A percentile compares a stretch with the other conserved stretches of the same genome.
Evolutionary conservation across 306 rosid species (phyloP).

Genomic region (Lathyrus aphaca): DNA sequence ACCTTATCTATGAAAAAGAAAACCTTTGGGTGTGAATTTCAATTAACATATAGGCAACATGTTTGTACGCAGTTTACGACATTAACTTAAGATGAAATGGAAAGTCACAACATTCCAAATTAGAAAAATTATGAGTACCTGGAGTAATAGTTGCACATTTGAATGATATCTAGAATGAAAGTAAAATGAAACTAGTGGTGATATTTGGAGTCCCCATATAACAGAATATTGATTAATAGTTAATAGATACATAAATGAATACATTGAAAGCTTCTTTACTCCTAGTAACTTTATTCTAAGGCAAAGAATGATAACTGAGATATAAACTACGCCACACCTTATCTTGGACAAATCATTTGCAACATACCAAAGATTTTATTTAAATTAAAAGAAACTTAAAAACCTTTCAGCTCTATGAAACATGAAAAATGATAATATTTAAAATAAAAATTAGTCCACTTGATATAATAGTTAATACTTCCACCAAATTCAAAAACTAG

Average conservation of each 20-base stretch:
- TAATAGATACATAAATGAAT: no score
- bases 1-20: constrained; percentile 63
- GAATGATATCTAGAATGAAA: no score
- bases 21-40: constrained; percentile 39
- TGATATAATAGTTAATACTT: background rate
- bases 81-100: background rate
- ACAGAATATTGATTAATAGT: no score
- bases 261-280: constrained; percentile 12
- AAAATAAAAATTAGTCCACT: constrained; percentile 13
- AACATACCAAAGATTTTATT: background rate
- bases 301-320: background rate
- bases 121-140: no score
- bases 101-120: no score
- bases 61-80: background rate
- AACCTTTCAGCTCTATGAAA: constrained; percentile 10
- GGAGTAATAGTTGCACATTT: no score
- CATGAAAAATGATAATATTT: background rate
- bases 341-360: background rate
- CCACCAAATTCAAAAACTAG: no score
- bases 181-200: no score
- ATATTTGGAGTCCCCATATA: no score
- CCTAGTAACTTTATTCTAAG: constrained; percentile 1
- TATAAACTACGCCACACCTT: background rate
- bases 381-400: background rate
- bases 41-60: constrained; percentile 16